Evolutionary conservation across 2,329 filamentous ascomycete genomes (phyloP).

Genomic region (Thermochaetoides dissita): DNA sequence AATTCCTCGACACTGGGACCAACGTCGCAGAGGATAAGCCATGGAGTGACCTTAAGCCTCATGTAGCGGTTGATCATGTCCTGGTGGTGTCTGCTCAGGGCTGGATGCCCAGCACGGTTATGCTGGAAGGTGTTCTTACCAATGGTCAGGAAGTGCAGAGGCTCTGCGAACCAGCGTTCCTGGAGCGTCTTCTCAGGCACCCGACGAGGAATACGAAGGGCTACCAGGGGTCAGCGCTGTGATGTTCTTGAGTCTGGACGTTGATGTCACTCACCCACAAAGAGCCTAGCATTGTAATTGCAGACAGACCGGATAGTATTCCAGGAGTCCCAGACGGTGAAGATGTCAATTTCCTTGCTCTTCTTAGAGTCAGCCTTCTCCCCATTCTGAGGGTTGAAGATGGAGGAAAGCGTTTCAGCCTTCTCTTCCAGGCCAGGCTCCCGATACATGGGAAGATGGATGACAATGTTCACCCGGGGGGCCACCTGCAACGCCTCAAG

Average conservation of each 20-base stretch:
- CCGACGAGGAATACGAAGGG: conserved; percentile 41
- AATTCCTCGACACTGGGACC: conserved; percentile 31
- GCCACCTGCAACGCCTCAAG: conserved; percentile 65
- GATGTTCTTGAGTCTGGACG: not conserved
- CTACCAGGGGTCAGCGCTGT: conserved; percentile 20
- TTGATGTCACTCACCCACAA: conserved; percentile 54
- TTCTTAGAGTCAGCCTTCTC: conserved; percentile 22
- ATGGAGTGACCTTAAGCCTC: conserved; percentile 48
- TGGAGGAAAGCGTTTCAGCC: conserved; percentile 37
- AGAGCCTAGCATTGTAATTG: conserved; percentile 69
- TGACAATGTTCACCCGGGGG: conserved; percentile 62
- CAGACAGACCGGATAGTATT: conserved; percentile 73
- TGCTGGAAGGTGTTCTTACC: conserved; percentile 39
- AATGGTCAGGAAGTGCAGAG: conserved; percentile 48
- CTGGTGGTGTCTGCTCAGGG: conserved; percentile 48
- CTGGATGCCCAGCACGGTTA: conserved; percentile 48
- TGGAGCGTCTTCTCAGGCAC: conserved; percentile 48
- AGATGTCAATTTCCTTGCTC: conserved; percentile 45
- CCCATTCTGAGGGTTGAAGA: conserved; percentile 21
- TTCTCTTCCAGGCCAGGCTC: conserved; percentile 46
- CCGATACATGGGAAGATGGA: conserved; percentile 74
- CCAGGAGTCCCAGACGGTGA: conserved; percentile 87
- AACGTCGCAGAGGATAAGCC: conserved; percentile 49
- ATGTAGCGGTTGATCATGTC: conserved; percentile 48
- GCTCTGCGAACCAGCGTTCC: conserved; percentile 56